phyloP scores from a whole-genome alignment of 331 rosid genomes.

The Prunus yedoensis region DNA sequence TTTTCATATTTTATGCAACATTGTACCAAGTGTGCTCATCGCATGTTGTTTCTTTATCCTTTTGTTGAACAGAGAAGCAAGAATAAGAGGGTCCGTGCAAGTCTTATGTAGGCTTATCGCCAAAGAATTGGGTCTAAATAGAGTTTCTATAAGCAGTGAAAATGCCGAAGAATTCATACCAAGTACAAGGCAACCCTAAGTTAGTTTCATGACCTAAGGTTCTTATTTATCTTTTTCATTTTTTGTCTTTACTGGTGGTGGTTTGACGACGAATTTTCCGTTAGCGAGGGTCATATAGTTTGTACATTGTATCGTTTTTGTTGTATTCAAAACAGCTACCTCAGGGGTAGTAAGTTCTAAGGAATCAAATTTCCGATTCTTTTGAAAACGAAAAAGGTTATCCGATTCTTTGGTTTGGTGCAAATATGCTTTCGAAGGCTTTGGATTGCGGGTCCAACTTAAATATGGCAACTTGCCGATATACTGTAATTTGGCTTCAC shows the following conservation, averaged over 20 bases:
- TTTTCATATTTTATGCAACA: background rate
- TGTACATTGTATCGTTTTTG: constrained; percentile 28
- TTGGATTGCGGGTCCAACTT: too few species aligned
- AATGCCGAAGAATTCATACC: constrained; percentile 20
- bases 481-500: too few species aligned
- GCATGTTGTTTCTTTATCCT: background rate
- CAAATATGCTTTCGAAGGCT: background rate
- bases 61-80: constrained; percentile 61
- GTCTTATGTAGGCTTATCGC: constrained; percentile 59
- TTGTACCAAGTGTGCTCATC: background rate
- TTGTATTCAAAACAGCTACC: constrained; percentile 7
- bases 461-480: too few species aligned
- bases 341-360: background rate
- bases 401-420: background rate
- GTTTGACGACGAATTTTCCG: constrained; percentile 14
- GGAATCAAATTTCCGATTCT: background rate
- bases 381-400: too few species aligned
- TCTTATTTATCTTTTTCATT: background rate
- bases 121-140: constrained; percentile 64
- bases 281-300: background rate
- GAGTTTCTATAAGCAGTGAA: constrained; percentile 43
- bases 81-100: constrained; percentile 68
- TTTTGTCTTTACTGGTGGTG: background rate
- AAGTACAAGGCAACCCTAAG: constrained; percentile 3
- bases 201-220: background rate